A percentile compares a stretch with the other conserved stretches of the same genome.
Conservation (phyloP, 2,329 filamentous ascomycete genomes). For the Penicillium sp. region DNA sequence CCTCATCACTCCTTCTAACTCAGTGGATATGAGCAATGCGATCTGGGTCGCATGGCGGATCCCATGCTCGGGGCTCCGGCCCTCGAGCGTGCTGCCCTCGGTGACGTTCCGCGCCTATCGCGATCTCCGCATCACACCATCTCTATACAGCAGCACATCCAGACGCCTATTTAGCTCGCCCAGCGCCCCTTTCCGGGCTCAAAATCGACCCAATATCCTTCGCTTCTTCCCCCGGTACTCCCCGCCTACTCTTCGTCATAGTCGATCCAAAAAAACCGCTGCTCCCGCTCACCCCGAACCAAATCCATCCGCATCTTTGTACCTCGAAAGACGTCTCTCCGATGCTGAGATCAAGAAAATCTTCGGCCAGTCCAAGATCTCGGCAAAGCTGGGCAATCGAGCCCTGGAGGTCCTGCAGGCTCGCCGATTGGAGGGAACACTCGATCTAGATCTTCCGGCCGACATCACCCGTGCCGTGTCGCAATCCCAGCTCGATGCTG, state of each 20-base stretch:
- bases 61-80: constrained; percentile 35
- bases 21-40: constrained; percentile 41
- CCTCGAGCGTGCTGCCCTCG: constrained; percentile 21
- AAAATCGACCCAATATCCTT: background rate
- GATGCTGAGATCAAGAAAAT: constrained; percentile 32
- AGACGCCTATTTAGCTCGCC: constrained; percentile 12
- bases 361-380: constrained; percentile 31
- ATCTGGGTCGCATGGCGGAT: constrained; percentile 39
- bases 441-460: constrained; percentile 41
- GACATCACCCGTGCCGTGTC: constrained; percentile 35
- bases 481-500: constrained; percentile 32
- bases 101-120: constrained; percentile 17
- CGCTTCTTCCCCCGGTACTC: background rate
- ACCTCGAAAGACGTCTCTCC: constrained; percentile 30
- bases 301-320: constrained; percentile 6
- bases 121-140: constrained; percentile 23
- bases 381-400: constrained; percentile 34
- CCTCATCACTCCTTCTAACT: background rate
- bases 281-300: constrained; percentile 10
- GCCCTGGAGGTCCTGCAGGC: constrained; percentile 39
- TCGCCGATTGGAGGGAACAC: constrained; percentile 42
- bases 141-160: constrained; percentile 13
- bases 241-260: constrained; percentile 3
- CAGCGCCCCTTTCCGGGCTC: background rate
- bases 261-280: constrained; percentile 23